Evolutionary conservation across 352 stramenopile species (phyloP).

Genomic region (Phytophthora multivora): DNA sequence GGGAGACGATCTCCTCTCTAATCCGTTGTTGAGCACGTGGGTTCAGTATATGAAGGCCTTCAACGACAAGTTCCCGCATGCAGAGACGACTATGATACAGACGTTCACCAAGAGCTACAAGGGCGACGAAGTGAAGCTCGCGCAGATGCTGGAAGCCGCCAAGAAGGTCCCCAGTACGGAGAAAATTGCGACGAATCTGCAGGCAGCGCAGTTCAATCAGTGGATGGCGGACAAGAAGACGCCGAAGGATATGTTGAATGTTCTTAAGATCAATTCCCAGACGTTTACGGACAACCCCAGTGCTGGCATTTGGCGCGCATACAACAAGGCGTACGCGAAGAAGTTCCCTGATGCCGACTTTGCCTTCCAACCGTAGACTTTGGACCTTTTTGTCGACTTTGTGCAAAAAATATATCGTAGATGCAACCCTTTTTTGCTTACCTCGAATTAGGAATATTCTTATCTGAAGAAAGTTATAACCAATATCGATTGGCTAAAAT

Average conservation of each 20-base stretch:
- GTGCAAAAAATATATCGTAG: too few relatives aligned
- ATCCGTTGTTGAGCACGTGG: conserved; percentile 3
- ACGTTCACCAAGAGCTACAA: not conserved
- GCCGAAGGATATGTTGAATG: conserved; percentile 2
- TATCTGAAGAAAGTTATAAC: too few relatives aligned
- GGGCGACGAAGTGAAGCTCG: not conserved
- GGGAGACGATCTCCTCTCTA: not conserved
- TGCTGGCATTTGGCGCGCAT: not conserved
- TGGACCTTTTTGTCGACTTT: too few relatives aligned
- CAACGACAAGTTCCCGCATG: not conserved
- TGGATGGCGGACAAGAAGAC: conserved; percentile 1
- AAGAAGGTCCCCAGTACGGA: not conserved
- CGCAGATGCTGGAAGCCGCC: not conserved
- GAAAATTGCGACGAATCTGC: conserved; percentile 1
- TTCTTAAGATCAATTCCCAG: conserved; percentile 11
- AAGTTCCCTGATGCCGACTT: too few relatives aligned
- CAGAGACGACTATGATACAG: conserved; percentile 5
- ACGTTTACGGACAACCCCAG: not conserved
- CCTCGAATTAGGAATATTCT: too few relatives aligned
- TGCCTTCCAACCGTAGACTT: too few relatives aligned
- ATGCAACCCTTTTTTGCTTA: too few relatives aligned
- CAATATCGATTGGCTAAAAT: too few relatives aligned
- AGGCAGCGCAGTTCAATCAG: conserved; percentile 1
- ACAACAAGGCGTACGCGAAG: too few relatives aligned
- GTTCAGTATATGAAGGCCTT: not conserved